Evolutionary conservation across 495 filamentous ascomycete species (phyloP), one percentile per base, ranked within the genome.

Genomic region (Amorphotheca resinae): DNA sequence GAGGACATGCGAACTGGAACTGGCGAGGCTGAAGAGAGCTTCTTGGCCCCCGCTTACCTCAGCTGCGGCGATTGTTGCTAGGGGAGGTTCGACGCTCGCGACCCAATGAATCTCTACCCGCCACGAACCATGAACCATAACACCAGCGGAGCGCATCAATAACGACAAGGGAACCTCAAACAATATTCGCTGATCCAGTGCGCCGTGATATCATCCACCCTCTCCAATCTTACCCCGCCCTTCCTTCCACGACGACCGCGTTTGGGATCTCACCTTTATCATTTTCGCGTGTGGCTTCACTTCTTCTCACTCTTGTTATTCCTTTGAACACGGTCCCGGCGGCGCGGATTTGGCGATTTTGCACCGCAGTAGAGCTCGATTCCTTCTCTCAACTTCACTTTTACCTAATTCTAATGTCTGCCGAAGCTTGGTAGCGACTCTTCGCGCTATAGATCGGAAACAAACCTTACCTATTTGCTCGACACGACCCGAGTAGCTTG

Each of bases 11-110:
- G n/a, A n/a, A n/a, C n/a, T 11, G 22, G 23, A 50, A 42, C 42
- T 46, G 48, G 30, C 49, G 35, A 52, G 49, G 49, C 44, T 52
- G 49, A 43, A 33, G 34, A 41, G 23, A 18, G 41, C 22, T 22
- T 23, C n/a, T n/a, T n/a, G n/a, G n/a, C n/a, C n/a, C n/a, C n/a
- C n/a, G n/a, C n/a, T n/a, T n/a, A n/a, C n/a, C n/a, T n/a, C n/a
- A n/a, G n/a, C n/a, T 2, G 26, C n/a, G 11, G 37, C 17, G 30
- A 23, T 38, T 33, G 48, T 51, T 51, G 48, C 50, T 46, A 41
- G 37, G 48, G 38, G 41, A 50, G 42, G 41, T 1, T 23, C 9
- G 3, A 38, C 42, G 18, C 43, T 31, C 22, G 2, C 37, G 42
- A 21, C 38, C 41, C 44, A 45, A 36, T 9, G 37, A 45, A 20